A percentile compares a stretch with the other conserved stretches of the same genome.
These are phyloP conservation scores for Elsinoe perseae DNA, from an alignment of 2,329 filamentous ascomycete species.

Conservation along the genomic window DNA sequence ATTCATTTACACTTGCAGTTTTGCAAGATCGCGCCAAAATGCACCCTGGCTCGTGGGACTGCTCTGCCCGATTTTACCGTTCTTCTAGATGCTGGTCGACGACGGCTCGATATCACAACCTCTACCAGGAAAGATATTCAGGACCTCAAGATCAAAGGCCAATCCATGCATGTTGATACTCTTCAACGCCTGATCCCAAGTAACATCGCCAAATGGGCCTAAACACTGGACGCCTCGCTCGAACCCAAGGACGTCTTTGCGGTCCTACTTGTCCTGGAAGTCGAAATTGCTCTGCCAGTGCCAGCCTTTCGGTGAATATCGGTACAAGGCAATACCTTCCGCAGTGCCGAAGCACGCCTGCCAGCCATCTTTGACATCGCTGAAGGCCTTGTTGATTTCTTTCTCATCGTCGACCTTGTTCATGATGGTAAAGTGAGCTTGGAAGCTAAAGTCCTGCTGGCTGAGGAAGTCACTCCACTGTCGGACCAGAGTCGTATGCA, in stretches of 20 bases:
- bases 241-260: background rate
- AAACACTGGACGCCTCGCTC: constrained; percentile 11
- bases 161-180: constrained; percentile 28
- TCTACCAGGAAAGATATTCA: constrained; percentile 24
- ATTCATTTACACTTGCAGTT: constrained; percentile 26
- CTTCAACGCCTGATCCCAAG: constrained; percentile 29
- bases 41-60: constrained; percentile 31
- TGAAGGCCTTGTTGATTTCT: constrained; percentile 32
- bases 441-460: constrained; percentile 36
- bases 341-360: constrained; percentile 30
- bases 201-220: constrained; percentile 30
- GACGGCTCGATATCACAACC: constrained; percentile 35
- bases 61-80: constrained; percentile 40
- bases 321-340: constrained; percentile 36
- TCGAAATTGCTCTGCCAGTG: constrained; percentile 31
- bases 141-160: constrained; percentile 27
- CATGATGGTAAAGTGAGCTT: constrained; percentile 41
- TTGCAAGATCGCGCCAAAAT: constrained; percentile 37
- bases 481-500: constrained; percentile 31
- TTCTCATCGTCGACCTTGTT: constrained; percentile 39
- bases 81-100: constrained; percentile 34
- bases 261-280: constrained; percentile 23
- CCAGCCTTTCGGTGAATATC: constrained; percentile 37
- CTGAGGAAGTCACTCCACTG: constrained; percentile 35
- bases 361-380: constrained; percentile 30